Base-by-base conservation (phyloP, 345 rosid genomes). In the Cardamine resedifolia region DNA sequence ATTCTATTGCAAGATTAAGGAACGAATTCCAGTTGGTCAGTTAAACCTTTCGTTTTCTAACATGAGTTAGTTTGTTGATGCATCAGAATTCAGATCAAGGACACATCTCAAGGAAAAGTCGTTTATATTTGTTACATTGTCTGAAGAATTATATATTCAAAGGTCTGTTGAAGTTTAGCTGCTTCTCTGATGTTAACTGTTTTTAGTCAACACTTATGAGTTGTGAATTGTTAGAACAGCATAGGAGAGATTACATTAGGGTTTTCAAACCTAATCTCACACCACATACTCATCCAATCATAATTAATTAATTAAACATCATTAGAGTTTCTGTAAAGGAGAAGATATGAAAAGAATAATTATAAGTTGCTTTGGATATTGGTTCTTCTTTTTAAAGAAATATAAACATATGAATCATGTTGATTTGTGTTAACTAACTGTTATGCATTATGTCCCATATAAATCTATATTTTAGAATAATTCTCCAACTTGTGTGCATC, bases 1-100 rank as follows among this genome's bases (percentile, higher is more conserved):
- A 87, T 73, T 83, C 88, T 84, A 89, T 86, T 57, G 81, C 79
- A 65, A 86, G 90, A 68, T 85, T 85, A 66, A 78, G 85, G 73
- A 84, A 81, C 70, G 86, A 82, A 83, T 1, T 23, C 24, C 24
- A 23, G 24, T 23, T 23, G 24, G 24, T 23, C 1, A 43, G 19
- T 51, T 3, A 20, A 34, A 12, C 6, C 21, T 19, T 19, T 11
- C 11, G 16, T 58, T 21, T 66, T 50, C 7, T 58, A 21, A 49
- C 47, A 62, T 15, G 14, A 28, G 4, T 4, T 62, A 18, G 41
- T 16, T 71, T 62, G 34, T 24, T 60, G 6, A 7, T 70, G 49
- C 39, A 59, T 48, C 15, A 10, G 8, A 47, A 45, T 15, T 30
- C 49, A 8, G 33, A 70, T 45, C 24, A n/a, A 57, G 24, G 43